A percentile compares a stretch with the other conserved stretches of the same genome.
Evolutionary conservation across 306 rosid species (phyloP).

Genomic region (Rubus parviflorus): DNA sequence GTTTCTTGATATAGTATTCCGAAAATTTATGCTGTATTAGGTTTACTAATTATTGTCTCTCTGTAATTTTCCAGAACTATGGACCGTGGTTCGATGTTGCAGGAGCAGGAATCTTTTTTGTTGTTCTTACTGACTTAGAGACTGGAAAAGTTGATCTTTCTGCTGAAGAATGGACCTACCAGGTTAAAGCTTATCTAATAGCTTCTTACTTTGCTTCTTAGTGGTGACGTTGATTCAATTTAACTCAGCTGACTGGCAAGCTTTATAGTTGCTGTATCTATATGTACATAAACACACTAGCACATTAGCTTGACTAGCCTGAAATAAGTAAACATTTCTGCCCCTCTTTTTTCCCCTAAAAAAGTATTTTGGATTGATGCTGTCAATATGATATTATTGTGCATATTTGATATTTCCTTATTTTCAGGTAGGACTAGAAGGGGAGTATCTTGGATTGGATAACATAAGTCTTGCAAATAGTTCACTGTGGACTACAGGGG

Average conservation of each 20-base stretch:
- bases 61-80: constrained; percentile 7
- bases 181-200: background rate
- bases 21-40: background rate
- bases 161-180: constrained; percentile 22
- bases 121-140: constrained; percentile 11
- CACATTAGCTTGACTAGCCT: no score
- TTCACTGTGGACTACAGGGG: constrained; percentile 20
- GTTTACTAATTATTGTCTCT: background rate
- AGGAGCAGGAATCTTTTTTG: constrained; percentile 22
- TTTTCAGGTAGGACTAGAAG: constrained; percentile 19
- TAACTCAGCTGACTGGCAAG: no score
- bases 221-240: no score
- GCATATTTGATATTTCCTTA: background rate
- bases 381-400: background rate
- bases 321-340: no score
- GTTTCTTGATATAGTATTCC: background rate
- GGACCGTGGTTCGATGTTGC: constrained; percentile 23
- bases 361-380: background rate
- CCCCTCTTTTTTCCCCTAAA: background rate
- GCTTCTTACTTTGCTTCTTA: background rate
- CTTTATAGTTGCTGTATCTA: no score
- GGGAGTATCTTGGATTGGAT: constrained; percentile 19
- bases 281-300: no score
- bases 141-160: constrained; percentile 15
- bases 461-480: constrained; percentile 14